Base-by-base conservation (phyloP, 2,329 filamentous ascomycete species). In the Coniochaeta pulveracea region DNA sequence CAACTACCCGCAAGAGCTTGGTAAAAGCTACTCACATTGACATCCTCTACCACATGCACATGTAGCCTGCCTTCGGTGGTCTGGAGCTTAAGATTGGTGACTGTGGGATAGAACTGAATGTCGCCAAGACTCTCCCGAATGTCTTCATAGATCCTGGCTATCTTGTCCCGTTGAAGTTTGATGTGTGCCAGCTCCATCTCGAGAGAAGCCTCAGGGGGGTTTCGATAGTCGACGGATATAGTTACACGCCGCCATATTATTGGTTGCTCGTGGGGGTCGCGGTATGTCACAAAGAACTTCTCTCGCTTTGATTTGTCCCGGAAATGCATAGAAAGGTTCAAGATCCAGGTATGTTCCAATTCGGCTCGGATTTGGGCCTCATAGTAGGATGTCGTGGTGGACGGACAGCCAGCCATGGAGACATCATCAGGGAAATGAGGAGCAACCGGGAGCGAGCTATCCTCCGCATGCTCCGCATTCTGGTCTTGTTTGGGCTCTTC, bases 301-400 rank as follows among this genome's bases (percentile, higher is more conserved):
- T 98, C 91, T 26, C 89, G 74, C 46, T 84, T 83, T 10, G 88
- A 93, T 47, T 81, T 80, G 58, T 98, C 91, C 38, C 88, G 76
- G 55, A 95, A 98, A 55, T 94, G 86, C 91, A 98, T 95, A 57
- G 86, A 95, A 39, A 96, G 69, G 50, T 98, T 98, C 45, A 98
- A 65, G 39, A 98, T 96, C 91, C 91, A 98, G 48, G 73, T 79
- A 39, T 69, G 73, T 49, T 95, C 86, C 35, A 95, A 69, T 55
- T 96, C 89, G 41, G 83, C 75, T 42, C 81, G 75, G 43, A 94
- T 70, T 46, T 74, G 64, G 34, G 66, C 61, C 34, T 81, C 73
- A 47, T 82, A 71, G 37, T 68, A 58, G 3, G 67, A 66, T 4
- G 61, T 61, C 11, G 67, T 64, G 40, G 66, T 57, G 14, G 68